Evolutionary conservation across 225 moss, liverwort and hornwort genomes (phyloP).

Genomic region (Physcomitrellopsis africana): DNA sequence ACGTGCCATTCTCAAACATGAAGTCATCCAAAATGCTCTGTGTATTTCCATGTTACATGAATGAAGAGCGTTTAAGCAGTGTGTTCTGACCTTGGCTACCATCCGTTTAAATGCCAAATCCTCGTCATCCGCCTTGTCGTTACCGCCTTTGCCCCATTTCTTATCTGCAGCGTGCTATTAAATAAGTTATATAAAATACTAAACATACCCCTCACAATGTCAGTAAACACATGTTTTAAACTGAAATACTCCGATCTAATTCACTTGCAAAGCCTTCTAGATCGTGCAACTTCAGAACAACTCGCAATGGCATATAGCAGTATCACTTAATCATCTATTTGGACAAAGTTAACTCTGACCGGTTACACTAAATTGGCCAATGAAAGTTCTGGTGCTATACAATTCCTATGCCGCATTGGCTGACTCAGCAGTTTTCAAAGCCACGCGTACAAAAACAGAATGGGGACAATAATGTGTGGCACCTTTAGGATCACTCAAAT

Average conservation of each 20-base stretch:
- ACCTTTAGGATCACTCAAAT: conserved; percentile 97
- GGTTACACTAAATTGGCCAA: no score
- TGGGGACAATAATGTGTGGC: conserved; percentile 4
- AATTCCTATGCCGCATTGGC: conserved; percentile 2
- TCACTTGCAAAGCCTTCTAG: background rate
- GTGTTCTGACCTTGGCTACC: conserved; percentile 96
- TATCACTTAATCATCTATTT: background rate
- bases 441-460: background rate
- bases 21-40: conserved; percentile 17
- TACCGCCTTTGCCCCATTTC: conserved; percentile 89
- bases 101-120: conserved; percentile 96
- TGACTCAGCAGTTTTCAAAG: background rate
- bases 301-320: background rate
- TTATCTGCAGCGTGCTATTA: conserved; percentile 64
- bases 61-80: background rate
- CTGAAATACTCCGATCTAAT: background rate
- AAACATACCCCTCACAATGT: background rate
- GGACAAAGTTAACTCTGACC: no score
- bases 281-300: background rate
- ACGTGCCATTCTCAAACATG: conserved; percentile 7
- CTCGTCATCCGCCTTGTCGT: conserved; percentile 94
- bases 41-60: background rate
- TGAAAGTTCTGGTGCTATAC: no score
- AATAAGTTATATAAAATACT: conserved; percentile 14
- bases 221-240: background rate